Evolutionary conservation across 108 stramenopile species (phyloP).

Genomic region (Discostella stelligeroides): DNA sequence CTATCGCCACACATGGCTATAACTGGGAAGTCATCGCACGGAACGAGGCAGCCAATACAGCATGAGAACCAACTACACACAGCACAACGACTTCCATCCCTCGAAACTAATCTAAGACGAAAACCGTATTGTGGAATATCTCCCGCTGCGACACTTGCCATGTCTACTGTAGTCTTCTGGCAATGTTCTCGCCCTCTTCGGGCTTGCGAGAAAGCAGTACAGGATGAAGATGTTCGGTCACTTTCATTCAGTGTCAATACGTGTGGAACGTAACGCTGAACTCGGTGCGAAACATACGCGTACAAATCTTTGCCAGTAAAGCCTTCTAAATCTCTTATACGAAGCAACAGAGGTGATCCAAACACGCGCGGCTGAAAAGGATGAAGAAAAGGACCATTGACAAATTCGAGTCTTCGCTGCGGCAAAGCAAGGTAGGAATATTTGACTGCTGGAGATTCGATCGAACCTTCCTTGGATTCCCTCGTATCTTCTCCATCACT

Average conservation of each 20-base stretch:
- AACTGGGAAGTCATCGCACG: constrained; percentile 75
- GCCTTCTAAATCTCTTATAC: constrained; percentile 67
- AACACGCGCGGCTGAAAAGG: constrained; percentile 73
- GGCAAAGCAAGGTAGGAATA: constrained; percentile 77
- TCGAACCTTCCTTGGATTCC: constrained; percentile 19
- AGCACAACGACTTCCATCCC: constrained; percentile 81
- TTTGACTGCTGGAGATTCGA: constrained; percentile 29
- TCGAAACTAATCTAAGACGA: constrained; percentile 70
- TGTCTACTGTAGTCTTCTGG: constrained; percentile 63
- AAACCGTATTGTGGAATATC: constrained; percentile 82
- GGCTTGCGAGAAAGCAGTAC: constrained; percentile 27
- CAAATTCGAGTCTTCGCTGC: constrained; percentile 73
- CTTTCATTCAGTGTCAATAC: constrained; percentile 44
- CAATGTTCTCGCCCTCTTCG: constrained; percentile 53
- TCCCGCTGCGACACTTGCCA: constrained; percentile 77
- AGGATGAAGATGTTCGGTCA: not conserved
- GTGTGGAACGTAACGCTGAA: constrained; percentile 65
- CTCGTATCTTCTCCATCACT: constrained; percentile 8
- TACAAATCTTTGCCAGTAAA: constrained; percentile 80
- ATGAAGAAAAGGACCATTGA: constrained; percentile 69
- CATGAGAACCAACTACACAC: constrained; percentile 86
- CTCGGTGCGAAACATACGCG: constrained; percentile 66
- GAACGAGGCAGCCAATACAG: constrained; percentile 86
- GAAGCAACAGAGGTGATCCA: constrained; percentile 82
- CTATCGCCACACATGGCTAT: constrained; percentile 86